phyloP scores from a whole-genome alignment of 2,329 filamentous ascomycete genomes.

The Parastagonospora nodorum region DNA sequence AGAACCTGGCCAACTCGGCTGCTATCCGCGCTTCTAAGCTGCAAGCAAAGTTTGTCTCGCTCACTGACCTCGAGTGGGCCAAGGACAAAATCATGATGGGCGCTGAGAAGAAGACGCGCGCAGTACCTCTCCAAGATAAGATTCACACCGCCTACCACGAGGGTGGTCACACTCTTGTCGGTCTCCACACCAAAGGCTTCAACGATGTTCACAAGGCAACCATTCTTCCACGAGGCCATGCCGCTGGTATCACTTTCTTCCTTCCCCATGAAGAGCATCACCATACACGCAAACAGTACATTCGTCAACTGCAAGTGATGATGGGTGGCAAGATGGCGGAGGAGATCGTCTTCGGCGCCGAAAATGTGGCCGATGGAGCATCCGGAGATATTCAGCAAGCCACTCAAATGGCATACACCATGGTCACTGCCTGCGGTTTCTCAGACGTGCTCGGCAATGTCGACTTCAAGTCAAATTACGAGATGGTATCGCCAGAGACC shows the following conservation, averaged over 20 bases:
- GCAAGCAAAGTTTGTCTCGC: slow-evolving; percentile 74
- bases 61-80: slow-evolving; percentile 91
- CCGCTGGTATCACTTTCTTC: slow-evolving; percentile 84
- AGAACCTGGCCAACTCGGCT: slow-evolving; percentile 96
- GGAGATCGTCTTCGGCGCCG: slow-evolving; percentile 88
- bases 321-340: slow-evolving; percentile 90
- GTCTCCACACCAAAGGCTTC: slow-evolving; percentile 77
- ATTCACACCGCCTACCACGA: slow-evolving; percentile 96
- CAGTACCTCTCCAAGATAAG: slow-evolving; percentile 93
- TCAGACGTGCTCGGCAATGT: slow-evolving; percentile 86
- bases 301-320: slow-evolving; percentile 77
- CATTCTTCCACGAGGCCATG: slow-evolving; percentile 86
- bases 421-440: slow-evolving; percentile 91
- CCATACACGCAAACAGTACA: slow-evolving; percentile 80
- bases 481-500: slow-evolving; percentile 81
- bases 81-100: slow-evolving; percentile 99
- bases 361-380: slow-evolving; percentile 89
- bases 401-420: slow-evolving; percentile 80
- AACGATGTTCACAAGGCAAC: slow-evolving; percentile 94
- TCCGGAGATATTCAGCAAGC: slow-evolving; percentile 81
- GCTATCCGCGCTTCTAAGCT: slow-evolving; percentile 92
- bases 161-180: slow-evolving; percentile 90
- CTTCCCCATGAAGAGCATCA: slow-evolving; percentile 87
- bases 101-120: slow-evolving; percentile 84
- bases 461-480: slow-evolving; percentile 81